These are phyloP conservation scores for Pholiota adiposa DNA, from an alignment of 1,284 basidiomycete genomes.

Conservation along the genomic window DNA sequence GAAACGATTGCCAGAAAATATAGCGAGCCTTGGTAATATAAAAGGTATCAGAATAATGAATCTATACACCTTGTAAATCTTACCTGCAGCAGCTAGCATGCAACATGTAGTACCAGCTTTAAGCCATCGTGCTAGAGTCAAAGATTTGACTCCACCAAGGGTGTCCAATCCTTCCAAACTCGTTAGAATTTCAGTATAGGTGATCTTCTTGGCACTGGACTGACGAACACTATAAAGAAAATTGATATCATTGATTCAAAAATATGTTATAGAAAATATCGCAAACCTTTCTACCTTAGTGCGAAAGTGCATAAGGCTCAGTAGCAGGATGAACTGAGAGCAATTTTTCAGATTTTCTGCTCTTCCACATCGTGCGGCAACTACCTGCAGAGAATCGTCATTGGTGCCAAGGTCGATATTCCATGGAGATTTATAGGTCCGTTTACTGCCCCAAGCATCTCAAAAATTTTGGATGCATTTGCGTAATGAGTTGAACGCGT, in stretches of 20 bases:
- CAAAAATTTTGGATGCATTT: not conserved
- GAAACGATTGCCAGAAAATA: not conserved
- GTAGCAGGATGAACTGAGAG: not conserved
- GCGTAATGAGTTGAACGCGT: not conserved
- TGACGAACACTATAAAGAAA: not conserved
- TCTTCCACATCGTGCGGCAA: not conserved
- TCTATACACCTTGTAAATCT: not conserved
- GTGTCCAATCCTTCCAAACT: not conserved
- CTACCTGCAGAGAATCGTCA: not conserved
- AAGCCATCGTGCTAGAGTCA: not conserved
- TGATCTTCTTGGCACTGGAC: not conserved
- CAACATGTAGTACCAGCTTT: not conserved
- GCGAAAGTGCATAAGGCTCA: not conserved
- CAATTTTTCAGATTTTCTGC: not conserved
- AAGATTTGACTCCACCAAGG: not conserved
- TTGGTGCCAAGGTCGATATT: not conserved
- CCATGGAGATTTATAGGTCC: not conserved
- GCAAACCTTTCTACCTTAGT: not conserved
- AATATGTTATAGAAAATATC: not conserved
- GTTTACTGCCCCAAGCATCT: not conserved
- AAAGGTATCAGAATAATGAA: not conserved
- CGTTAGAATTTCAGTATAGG: not conserved
- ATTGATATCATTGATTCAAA: not conserved
- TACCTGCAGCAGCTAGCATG: not conserved
- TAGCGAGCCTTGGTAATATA: not conserved